A percentile compares a stretch with the other conserved stretches of the same genome.
phyloP scores from a whole-genome alignment of 129 eudicot species.

The Artemisia tridentata region DNA sequence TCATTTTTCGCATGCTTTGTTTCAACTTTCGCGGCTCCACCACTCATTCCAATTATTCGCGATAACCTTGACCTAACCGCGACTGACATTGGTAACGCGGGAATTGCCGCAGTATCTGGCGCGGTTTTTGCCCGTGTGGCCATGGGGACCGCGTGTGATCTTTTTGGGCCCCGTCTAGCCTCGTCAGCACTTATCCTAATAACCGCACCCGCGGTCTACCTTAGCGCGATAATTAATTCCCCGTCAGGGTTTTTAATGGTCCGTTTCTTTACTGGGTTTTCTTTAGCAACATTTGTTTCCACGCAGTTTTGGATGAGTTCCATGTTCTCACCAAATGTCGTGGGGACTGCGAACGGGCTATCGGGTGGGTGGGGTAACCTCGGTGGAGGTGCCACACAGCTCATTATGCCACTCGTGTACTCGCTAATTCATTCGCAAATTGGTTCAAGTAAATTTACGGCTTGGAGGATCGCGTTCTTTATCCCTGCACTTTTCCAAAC shows the following conservation, averaged over 20 bases:
- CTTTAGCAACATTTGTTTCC: slow-evolving; percentile 76
- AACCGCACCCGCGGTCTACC: slow-evolving; percentile 71
- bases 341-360: slow-evolving; percentile 72
- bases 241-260: slow-evolving; percentile 44
- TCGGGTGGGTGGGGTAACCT: slow-evolving; percentile 90
- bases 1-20: slow-evolving; percentile 73
- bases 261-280: slow-evolving; percentile 72
- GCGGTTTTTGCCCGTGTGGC: slow-evolving; percentile 68
- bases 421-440: slow-evolving; percentile 24
- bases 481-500: slow-evolving; percentile 62
- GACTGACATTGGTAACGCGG: slow-evolving; percentile 84
- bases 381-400: slow-evolving; percentile 81
- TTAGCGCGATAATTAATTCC: slow-evolving; percentile 38
- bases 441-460: slow-evolving; percentile 52
- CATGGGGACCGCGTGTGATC: slow-evolving; percentile 82
- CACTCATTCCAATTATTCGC: slow-evolving; percentile 76
- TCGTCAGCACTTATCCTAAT: slow-evolving; percentile 60
- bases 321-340: slow-evolving; percentile 52
- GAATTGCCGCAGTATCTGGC: slow-evolving; percentile 83
- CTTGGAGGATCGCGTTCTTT: slow-evolving; percentile 83
- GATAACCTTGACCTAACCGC: slow-evolving; percentile 64
- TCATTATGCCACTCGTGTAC: slow-evolving; percentile 69
- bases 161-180: slow-evolving; percentile 73
- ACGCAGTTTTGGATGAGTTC: slow-evolving; percentile 93
- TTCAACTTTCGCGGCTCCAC: slow-evolving; percentile 79